Evolutionary conservation across 1,284 basidiomycete genomes (phyloP).

Genomic region (Thelephora terrestris): DNA sequence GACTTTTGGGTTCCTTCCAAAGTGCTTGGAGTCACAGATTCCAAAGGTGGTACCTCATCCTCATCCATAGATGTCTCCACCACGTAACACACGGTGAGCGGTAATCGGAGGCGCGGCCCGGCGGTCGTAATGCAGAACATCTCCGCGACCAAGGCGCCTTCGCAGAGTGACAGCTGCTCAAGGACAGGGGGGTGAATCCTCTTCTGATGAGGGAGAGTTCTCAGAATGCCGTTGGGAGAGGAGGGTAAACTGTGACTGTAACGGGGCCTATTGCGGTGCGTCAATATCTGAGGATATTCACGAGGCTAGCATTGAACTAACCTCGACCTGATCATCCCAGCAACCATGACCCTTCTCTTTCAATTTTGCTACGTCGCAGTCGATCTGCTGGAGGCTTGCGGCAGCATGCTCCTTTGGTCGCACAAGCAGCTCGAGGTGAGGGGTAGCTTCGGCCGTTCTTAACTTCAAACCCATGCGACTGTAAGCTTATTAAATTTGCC

Average conservation of each 20-base stretch:
- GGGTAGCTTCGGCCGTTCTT: constrained; percentile 31
- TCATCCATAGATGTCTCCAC: no score
- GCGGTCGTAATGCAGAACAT: constrained; percentile 72
- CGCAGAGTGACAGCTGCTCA: constrained; percentile 44
- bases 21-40: no score
- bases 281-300: background rate
- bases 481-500: constrained; percentile 9
- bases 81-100: no score
- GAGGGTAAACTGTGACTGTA: constrained; percentile 41
- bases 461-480: constrained; percentile 45
- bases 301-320: no score
- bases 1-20: no score
- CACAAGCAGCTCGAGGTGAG: constrained; percentile 37
- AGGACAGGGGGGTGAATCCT: constrained; percentile 26
- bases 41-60: no score
- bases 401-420: constrained; percentile 58
- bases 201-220: constrained; percentile 31
- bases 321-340: constrained; percentile 84
- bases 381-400: constrained; percentile 55
- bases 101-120: constrained; percentile 20
- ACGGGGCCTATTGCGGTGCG: constrained; percentile 57
- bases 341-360: constrained; percentile 63
- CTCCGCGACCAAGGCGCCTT: constrained; percentile 71
- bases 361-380: constrained; percentile 53
- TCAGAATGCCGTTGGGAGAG: constrained; percentile 56